Base-by-base conservation (phyloP, 208 protist species). In the Acanthamoeba lenticulata region DNA sequence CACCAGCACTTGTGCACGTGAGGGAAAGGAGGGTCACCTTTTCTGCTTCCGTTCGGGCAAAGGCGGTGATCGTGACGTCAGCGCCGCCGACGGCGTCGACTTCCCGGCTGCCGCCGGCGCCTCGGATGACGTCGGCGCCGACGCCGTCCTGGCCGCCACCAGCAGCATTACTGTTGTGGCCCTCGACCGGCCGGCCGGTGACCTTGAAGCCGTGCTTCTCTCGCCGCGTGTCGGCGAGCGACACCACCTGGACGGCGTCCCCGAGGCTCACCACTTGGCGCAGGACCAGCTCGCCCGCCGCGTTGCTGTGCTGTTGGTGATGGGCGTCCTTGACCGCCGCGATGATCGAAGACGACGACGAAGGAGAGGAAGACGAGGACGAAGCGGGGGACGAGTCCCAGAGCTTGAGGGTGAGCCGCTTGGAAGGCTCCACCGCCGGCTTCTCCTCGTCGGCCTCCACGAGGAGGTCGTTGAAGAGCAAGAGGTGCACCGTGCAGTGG, bases 401-500 rank as follows among this genome's bases (percentile, higher is more conserved):
- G 21, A 83, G 44, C 42, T 83, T 83, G 72, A 83, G 44, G 38
- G 72, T 83, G 72, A 83, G 72, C 21, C 72, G 72, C 72, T 83
- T 83, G 27, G 72, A 83, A 19, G 36, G 72, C 24, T 83, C 40
- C 17, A 7, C 40, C 15, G 47, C 47, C 47, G 47, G 19, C 42
- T 21, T 44, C 72, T 83, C 72, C 42, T 83, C 72, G 72, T 83
- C 72, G 42, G 72, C 72, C 72, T 83, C 72, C 1, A 83, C 72
- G 21, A 83, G 72, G 24, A 83, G 34, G 72, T 83, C 72, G 72
- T 49, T 83, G 72, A 83, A 83, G 72, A 83, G 72, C 38, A 83
- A 21, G 38, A 83, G 42, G 42, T 83, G 72, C 21, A 83, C 72
- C 72, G 42, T 83, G 19, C 27, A 21, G 9, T 19, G 24, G 0